Base-by-base conservation (phyloP, 176 grass and related monocot genomes). In the Guadua angustifolia region DNA sequence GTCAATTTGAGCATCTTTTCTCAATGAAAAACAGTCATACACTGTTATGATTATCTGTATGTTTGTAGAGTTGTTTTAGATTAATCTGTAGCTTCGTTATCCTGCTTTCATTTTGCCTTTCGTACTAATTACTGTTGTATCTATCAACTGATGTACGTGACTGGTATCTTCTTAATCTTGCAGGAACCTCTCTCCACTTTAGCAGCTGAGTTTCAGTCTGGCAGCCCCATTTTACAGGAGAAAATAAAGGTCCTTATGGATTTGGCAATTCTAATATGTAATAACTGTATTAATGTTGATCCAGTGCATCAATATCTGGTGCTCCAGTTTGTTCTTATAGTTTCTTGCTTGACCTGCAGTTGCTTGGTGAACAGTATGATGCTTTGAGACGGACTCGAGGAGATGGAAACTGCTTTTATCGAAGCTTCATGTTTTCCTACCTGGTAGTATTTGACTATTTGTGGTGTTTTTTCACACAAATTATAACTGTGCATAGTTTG, bases 381-480 rank as follows among this genome's bases (percentile, higher is more conserved):
- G 97, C 97, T 88, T 90, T 99, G 79, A 95, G 97, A 77, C 79
- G 97, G 79, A 94, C 93, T 61, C 84, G 97, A 39, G 97, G 97
- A 79, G 97, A 99, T 86, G 97, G 97, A 75, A 99, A 95, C 82
- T 99, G 97, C 77, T 99, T 99, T 81, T 99, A 92, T 86, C 93
- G 97, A 87, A 79, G 97, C 83, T 99, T 99, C 89, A 99, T 99
- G 97, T 99, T 95, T 83, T 99, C 97, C 53, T 99, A 99, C 87
- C 76, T 99, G 86, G 97, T 99, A 92, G 62, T 62, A 60, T 51
- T 44, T 45, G 43, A 45, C 43, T 45, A 45, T 45, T 49, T 69
- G 35, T 45, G 5, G 18, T 67, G 10, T 75, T 64, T 62, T 62
- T 82, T 22, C 19, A 66, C 5, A 56, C 26, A 77, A 59, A 62